Evolutionary conservation across 1,139 yeast species (phyloP), one percentile per base, ranked within the genome.

Genomic region (Suhomyces guaymorum): DNA sequence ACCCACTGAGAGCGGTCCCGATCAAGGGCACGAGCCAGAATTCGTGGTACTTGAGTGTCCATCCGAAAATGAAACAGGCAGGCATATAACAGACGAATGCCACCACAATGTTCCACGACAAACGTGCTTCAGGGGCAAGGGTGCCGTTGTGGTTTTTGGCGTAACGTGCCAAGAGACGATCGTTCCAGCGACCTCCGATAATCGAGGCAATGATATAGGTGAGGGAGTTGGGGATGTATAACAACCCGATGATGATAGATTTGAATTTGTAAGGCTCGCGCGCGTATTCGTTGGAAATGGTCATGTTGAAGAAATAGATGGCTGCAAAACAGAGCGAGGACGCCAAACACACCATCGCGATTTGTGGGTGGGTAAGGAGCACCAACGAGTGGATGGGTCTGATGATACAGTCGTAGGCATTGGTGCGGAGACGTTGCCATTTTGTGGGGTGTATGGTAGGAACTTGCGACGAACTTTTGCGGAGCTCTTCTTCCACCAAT

Each of bases 151-250:
- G 77, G 35, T 64, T 66, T 26, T 61, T 57, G 32, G 80, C 80
- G 46, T 80, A 78, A 17, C 70, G 66, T 32, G 62, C 67, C 30
- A 86, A 61, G 26, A 85, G 61, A 24, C 61, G 55, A 57, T 88
- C 96, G 38, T 80, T 80, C 85, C 92, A 87, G 43, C 73, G 70
- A 1, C 96, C 96, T 19, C 95, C 94, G 39, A 76, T 63, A 11
- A 86, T 59, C 3, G 92, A 81, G 0, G 94, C 92, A 29, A 82
- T 48, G 23, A 87, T 61, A 51, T 87, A 87, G 0, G 92, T 80
- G 12, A 85, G 74, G 0, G 95, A 85, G 56, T 87, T 86, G 25
- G 96, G 96, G 25, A 88, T 78, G 59, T 86, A 88, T 43, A 84
- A 70, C 26, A 88, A 65, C 28, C 96, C 96, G 34, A 82, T 73